phyloP scores from a whole-genome alignment of 179 eudicot species.

The Spergularia azorica region DNA sequence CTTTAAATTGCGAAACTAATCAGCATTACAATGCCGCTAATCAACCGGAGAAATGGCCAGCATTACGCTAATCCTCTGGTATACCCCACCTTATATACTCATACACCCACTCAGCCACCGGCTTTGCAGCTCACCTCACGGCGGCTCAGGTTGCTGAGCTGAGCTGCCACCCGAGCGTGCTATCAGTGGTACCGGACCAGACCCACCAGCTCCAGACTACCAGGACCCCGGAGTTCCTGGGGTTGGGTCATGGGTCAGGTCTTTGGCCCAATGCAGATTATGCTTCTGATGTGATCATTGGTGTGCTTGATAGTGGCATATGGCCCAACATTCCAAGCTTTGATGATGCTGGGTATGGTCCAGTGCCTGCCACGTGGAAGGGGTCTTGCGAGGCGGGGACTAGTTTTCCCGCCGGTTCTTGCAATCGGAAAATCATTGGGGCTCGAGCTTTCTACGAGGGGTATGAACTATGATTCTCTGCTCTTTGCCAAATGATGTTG shows the following conservation, averaged over 20 bases:
- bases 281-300: constrained; percentile 77
- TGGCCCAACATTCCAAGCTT: constrained; percentile 88
- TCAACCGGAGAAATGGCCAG: too few species aligned
- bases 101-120: constrained; percentile 60
- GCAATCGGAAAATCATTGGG: constrained; percentile 76
- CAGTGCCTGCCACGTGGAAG: constrained; percentile 65
- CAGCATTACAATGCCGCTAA: too few species aligned
- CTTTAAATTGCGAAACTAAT: too few species aligned
- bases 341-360: constrained; percentile 51
- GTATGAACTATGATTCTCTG: neutral
- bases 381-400: constrained; percentile 51
- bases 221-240: constrained; percentile 67
- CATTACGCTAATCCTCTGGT: constrained; percentile 5
- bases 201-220: constrained; percentile 67
- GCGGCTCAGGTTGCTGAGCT: constrained; percentile 46
- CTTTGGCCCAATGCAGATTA: constrained; percentile 83
- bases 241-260: constrained; percentile 59
- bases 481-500: too few species aligned
- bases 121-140: constrained; percentile 71
- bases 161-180: constrained; percentile 47
- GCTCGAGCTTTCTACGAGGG: constrained; percentile 70
- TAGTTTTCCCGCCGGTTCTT: constrained; percentile 57
- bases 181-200: constrained; percentile 61
- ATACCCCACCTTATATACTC: constrained; percentile 58
- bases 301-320: constrained; percentile 82